Evolutionary conservation across 2,329 filamentous ascomycete genomes (phyloP).

Genomic region (Capronia epimyces): DNA sequence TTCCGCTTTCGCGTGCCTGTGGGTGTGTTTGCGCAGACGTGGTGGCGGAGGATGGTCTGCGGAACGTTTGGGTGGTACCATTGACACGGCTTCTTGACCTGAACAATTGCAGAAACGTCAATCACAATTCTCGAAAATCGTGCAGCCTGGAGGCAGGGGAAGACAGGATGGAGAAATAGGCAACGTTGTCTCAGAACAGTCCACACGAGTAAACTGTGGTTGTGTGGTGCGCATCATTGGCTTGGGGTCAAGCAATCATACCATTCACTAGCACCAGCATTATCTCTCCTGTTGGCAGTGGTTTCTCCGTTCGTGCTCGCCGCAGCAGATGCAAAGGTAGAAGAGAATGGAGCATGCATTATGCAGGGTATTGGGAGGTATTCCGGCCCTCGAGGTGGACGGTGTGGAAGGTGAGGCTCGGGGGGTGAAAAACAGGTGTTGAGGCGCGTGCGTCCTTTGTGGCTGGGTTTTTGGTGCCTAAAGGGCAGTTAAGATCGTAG

Average conservation of each 20-base stretch:
- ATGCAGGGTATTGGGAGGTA: slow-evolving; percentile 20
- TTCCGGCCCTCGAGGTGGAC: slow-evolving; percentile 3
- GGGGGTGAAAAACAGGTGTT: slow-evolving; percentile 14
- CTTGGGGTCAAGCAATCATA: slow-evolving; percentile 35
- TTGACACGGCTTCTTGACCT: slow-evolving; percentile 60
- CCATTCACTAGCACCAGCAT: slow-evolving; percentile 64
- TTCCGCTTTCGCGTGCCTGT: slow-evolving; percentile 40
- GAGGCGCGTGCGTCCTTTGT: slow-evolving; percentile 16
- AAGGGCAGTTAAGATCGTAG: slow-evolving; percentile 1
- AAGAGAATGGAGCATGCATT: slow-evolving; percentile 71
- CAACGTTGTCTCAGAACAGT: background rate
- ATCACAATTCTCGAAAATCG: background rate
- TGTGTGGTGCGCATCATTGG: background rate
- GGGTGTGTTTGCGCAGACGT: slow-evolving; percentile 38
- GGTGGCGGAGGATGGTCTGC: slow-evolving; percentile 57
- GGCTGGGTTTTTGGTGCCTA: slow-evolving; percentile 1
- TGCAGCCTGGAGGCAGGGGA: background rate
- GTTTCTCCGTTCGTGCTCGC: slow-evolving; percentile 62
- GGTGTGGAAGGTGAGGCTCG: slow-evolving; percentile 6
- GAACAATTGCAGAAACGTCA: slow-evolving; percentile 10
- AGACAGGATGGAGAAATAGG: background rate
- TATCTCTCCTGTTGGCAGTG: slow-evolving; percentile 53
- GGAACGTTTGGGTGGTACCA: slow-evolving; percentile 63
- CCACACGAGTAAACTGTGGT: background rate
- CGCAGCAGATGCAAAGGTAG: slow-evolving; percentile 78